Evolutionary conservation across 768 basidiomycete species (phyloP), one percentile per base, ranked within the genome.

Genomic region (Phylloporus rhodoxanthus): DNA sequence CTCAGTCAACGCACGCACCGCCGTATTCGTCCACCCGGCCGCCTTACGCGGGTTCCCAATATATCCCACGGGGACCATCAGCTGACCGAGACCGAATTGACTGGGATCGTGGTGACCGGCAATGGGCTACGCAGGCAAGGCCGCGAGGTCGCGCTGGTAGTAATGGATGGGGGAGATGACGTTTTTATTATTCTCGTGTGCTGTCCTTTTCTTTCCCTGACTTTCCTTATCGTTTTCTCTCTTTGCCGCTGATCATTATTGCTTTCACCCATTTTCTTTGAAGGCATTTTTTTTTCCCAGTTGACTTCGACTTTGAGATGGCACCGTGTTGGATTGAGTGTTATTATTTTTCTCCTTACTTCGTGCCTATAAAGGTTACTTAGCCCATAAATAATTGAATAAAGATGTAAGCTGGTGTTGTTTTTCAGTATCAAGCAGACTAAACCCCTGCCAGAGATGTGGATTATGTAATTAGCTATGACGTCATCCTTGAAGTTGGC

Each of bases 81-180:
- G 76, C 75, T 2, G 79, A 79, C 56, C 69, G 79, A 3, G 78
- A 80, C 19, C 63, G 76, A 13, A 50, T 55, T 13, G 77, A 76
- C 15, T 67, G 74, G 65, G 75, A 76, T 14, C 63, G 72, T n/a
- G 69, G 71, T 7, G 74, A 75, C n/a, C 55, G 75, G 10, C 61
- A 57, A 17, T 68, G 68, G 68, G 42, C 51, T 33, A 45, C 51
- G 8, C 57, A 61, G 17, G 47, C 65, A 14, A 54, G 66, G 39
- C 34, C 66, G 28, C 58, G 70, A 38, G 65, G 70, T 5, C 55
- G 70, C 45, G 66, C 68, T 1, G 67, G 64, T 30, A 71, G 71
- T 28, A 63, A 60, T 54, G 70, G 71, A 30, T 66, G 70, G 67
- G 68, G 67, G 25, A 57, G 68, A 54, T 68, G 49, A 58, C 0